phyloP scores from a whole-genome alignment of 73 alveolate genomes.

The Tetrahymena thermophila region DNA sequence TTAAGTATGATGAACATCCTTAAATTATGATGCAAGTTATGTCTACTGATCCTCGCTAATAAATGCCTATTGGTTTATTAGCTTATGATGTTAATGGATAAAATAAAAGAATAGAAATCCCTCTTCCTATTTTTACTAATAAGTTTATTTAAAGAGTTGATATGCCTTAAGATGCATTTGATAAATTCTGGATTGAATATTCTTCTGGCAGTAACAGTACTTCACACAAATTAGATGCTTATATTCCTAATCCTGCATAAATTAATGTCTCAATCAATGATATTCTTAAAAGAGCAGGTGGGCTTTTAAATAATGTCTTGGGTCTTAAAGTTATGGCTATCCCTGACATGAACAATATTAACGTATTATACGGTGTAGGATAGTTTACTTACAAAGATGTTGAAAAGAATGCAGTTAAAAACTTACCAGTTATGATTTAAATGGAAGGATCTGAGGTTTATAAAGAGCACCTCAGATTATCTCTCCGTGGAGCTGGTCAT shows the following conservation, averaged over 20 bases:
- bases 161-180: constrained; percentile 24
- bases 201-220: constrained; percentile 7
- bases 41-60: constrained; percentile 17
- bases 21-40: constrained; percentile 40
- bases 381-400: not conserved
- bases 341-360: not conserved
- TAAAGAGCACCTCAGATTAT: not conserved
- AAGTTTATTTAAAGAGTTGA: constrained; percentile 20
- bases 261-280: constrained; percentile 12
- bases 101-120: constrained; percentile 13
- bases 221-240: constrained; percentile 31
- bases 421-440: not conserved
- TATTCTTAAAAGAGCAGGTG: constrained; percentile 36
- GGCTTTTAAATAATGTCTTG: constrained; percentile 17
- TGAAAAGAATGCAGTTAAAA: not conserved
- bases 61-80: constrained; percentile 5
- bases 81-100: constrained; percentile 32
- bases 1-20: constrained; percentile 33
- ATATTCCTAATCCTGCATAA: constrained; percentile 29
- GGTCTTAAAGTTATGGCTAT: constrained; percentile 15
- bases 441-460: constrained; percentile 1
- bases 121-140: constrained; percentile 24
- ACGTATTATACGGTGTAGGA: not conserved
- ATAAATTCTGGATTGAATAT: constrained; percentile 25
- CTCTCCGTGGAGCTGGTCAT: not conserved